Evolutionary conservation across 805 yeast genomes (phyloP), one percentile per base, ranked within the genome.

Genomic region (Starmerella floricola): DNA sequence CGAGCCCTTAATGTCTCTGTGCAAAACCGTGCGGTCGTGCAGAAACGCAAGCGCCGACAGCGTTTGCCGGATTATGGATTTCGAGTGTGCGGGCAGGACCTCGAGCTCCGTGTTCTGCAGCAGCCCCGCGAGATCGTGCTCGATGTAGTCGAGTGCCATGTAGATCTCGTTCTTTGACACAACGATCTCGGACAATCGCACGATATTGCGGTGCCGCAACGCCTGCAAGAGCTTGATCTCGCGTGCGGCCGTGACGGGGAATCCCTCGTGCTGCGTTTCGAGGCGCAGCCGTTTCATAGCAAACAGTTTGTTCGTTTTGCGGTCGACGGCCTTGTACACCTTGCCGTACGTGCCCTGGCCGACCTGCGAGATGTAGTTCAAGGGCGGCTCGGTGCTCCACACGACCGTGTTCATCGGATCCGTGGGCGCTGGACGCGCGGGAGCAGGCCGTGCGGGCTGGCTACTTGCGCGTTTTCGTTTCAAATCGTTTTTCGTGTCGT

Each of bases 281-380:
- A 91, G 68, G 47, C 96, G 63, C 34, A 91, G 66, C 51, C 79
- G 72, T 58, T 91, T 91, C 55, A 91, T 65, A 1, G 98, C 98
- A n/a, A 86, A 91, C 50, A 71, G 64, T 44, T 73, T 76, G 2
- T 73, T 69, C 0, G 95, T 83, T 4, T 73, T 64, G 13, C 63
- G 62, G 58, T 91, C 86, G 37, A 66, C 68, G 0, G 95, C 95
- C 57, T 86, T 85, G 64, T 81, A 86, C 17, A 91, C 99, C 58
- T 84, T 86, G 16, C 98, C 98, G 60, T 91, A 91, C 0, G 97
- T 91, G 8, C 98, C 98, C 62, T 91, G 97, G n/a, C 98, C 98
- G 4, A 91, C 97, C 57, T 91, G 97, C 31, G 74, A 70, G 1
- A 83, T 74, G 41, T 87, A 67, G 49, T 79, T 78, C 59, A 80